A percentile compares a stretch with the other conserved stretches of the same genome.
phyloP scores from a whole-genome alignment of 202 grass and related monocot genomes.

The Schoenoplectus tabernaemontani region DNA sequence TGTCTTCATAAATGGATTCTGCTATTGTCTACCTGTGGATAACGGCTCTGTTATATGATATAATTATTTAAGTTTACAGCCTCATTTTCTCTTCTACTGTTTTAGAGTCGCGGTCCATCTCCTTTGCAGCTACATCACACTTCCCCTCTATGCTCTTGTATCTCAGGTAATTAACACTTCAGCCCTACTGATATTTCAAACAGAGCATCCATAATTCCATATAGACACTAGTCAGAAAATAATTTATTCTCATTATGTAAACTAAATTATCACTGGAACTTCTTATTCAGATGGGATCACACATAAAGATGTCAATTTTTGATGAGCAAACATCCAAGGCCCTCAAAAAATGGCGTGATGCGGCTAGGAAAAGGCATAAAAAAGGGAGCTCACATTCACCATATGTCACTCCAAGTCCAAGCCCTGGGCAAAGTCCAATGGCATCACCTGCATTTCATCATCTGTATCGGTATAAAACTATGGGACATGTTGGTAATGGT shows the following conservation, averaged over 20 bases:
- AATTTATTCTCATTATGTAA: background rate
- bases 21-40: background rate
- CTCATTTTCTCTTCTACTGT: background rate
- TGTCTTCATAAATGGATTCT: background rate
- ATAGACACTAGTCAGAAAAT: background rate
- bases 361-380: slow-evolving; percentile 42
- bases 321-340: slow-evolving; percentile 64
- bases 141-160: slow-evolving; percentile 86
- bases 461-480: slow-evolving; percentile 52
- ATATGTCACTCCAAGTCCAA: slow-evolving; percentile 29
- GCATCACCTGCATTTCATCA: slow-evolving; percentile 30
- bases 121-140: slow-evolving; percentile 87
- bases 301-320: slow-evolving; percentile 84
- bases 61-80: background rate
- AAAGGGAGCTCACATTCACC: slow-evolving; percentile 32
- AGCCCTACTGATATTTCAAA: background rate
- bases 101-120: slow-evolving; percentile 58
- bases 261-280: background rate
- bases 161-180: slow-evolving; percentile 48
- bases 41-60: background rate
- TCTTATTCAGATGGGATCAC: slow-evolving; percentile 64
- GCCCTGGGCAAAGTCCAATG: slow-evolving; percentile 21
- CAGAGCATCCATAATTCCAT: background rate
- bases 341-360: slow-evolving; percentile 73
- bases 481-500: slow-evolving; percentile 29